phyloP scores from a whole-genome alignment of 176 grass and related monocot species.

The Thalia dealbata region DNA sequence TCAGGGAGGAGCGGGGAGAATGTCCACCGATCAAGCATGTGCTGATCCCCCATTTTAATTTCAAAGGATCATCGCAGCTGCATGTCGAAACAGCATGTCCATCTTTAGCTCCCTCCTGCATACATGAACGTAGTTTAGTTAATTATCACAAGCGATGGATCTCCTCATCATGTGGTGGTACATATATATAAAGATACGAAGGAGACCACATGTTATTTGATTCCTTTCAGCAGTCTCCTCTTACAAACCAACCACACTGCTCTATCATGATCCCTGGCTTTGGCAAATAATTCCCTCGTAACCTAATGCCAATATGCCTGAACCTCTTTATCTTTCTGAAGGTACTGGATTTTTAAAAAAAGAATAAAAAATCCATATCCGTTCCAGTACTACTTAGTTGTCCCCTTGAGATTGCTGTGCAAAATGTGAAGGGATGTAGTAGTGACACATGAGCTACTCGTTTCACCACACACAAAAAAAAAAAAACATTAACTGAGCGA shows the following conservation, averaged over 20 bases:
- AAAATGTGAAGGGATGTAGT: background rate
- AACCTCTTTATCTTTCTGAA: background rate
- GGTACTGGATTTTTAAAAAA: too few species aligned
- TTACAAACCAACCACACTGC: slow-evolving; percentile 1
- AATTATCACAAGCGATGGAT: background rate
- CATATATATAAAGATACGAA: background rate
- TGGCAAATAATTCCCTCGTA: background rate
- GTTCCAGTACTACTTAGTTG: too few species aligned
- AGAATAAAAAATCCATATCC: too few species aligned
- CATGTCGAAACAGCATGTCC: background rate
- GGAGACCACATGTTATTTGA: slow-evolving; percentile 2
- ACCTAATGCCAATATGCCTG: background rate
- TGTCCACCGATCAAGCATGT: slow-evolving; percentile 1
- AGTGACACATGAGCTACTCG: background rate
- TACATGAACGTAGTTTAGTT: background rate
- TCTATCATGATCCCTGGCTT: background rate
- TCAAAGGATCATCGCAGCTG: background rate
- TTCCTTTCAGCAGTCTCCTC: background rate
- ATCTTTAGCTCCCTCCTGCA: background rate
- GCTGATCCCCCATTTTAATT: background rate
- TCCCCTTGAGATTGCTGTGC: background rate
- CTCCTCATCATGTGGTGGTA: background rate
- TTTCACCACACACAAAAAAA: too few species aligned
- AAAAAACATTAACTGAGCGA: background rate
- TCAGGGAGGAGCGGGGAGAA: background rate